Evolutionary conservation across 2,329 filamentous ascomycete species (phyloP).

Genomic region (Thelonectria olida): DNA sequence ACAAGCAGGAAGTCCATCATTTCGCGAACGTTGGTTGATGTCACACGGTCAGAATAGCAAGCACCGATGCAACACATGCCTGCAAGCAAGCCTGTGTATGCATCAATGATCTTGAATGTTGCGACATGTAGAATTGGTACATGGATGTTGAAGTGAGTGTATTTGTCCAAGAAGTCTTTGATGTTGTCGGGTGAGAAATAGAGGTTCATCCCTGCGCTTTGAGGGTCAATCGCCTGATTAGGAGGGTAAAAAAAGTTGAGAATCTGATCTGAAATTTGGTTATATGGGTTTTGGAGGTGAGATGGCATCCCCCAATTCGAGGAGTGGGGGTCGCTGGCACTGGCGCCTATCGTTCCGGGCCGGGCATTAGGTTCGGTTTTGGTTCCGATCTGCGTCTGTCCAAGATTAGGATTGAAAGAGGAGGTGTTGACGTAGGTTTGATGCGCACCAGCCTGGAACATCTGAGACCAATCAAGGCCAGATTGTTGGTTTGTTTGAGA

Average conservation of each 20-base stretch:
- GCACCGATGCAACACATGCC: slow-evolving; percentile 79
- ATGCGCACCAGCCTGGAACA: slow-evolving; percentile 79
- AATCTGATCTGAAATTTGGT: slow-evolving; percentile 64
- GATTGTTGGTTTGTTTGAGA: slow-evolving; percentile 69
- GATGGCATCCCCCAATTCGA: slow-evolving; percentile 59
- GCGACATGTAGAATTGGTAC: slow-evolving; percentile 78
- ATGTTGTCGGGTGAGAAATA: slow-evolving; percentile 75
- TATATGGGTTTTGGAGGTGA: slow-evolving; percentile 60
- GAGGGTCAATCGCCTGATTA: slow-evolving; percentile 56
- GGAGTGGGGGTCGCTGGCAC: slow-evolving; percentile 55
- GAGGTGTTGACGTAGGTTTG: slow-evolving; percentile 70
- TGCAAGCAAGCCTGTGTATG: slow-evolving; percentile 73
- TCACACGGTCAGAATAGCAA: slow-evolving; percentile 74
- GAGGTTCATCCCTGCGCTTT: slow-evolving; percentile 65
- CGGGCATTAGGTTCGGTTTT: slow-evolving; percentile 72
- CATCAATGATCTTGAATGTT: slow-evolving; percentile 73
- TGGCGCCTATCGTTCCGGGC: slow-evolving; percentile 58
- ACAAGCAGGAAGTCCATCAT: slow-evolving; percentile 72
- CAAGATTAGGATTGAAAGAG: slow-evolving; percentile 72
- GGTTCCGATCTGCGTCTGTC: slow-evolving; percentile 74
- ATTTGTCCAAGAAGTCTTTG: slow-evolving; percentile 75
- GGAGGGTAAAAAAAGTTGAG: slow-evolving; percentile 65
- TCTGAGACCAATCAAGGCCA: slow-evolving; percentile 78
- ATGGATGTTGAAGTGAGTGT: slow-evolving; percentile 77
- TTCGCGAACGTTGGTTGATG: slow-evolving; percentile 69